Evolutionary conservation across 352 stramenopile genomes (phyloP).

Genomic region (Pythium sp.): DNA sequence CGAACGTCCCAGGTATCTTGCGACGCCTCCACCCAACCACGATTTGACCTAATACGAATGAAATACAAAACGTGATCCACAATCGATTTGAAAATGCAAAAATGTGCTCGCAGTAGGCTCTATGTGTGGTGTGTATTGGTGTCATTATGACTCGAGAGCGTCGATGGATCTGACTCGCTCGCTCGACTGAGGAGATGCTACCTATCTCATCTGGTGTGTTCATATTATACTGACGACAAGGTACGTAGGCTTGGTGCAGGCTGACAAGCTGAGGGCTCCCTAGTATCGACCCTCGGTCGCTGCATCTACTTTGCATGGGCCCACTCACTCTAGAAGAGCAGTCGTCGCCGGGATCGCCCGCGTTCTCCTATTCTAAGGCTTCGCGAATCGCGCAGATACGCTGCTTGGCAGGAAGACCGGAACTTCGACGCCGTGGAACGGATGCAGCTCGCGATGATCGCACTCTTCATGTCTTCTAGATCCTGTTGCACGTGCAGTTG

Average conservation of each 20-base stretch:
- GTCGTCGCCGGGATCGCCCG: conserved; percentile 27
- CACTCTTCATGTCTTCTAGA: conserved; percentile 11
- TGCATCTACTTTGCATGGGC: not conserved
- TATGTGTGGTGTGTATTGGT: not conserved
- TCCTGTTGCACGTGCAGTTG: conserved; percentile 22
- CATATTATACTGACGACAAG: conserved; percentile 8
- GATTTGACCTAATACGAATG: no score
- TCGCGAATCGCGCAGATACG: conserved; percentile 1
- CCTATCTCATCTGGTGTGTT: not conserved
- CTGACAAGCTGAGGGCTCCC: not conserved
- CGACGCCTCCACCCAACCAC: no score
- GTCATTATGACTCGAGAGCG: not conserved
- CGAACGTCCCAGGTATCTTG: no score
- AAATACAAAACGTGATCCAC: not conserved
- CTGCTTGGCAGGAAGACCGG: conserved; percentile 10
- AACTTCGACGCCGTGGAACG: conserved; percentile 3
- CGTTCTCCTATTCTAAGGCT: conserved; percentile 18
- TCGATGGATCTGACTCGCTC: not conserved
- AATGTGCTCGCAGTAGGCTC: not conserved
- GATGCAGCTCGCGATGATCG: conserved; percentile 7
- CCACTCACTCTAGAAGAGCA: conserved; percentile 32
- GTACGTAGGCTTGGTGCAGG: not conserved
- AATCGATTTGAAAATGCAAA: not conserved
- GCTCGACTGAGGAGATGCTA: not conserved
- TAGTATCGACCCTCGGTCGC: not conserved